A percentile compares a stretch with the other conserved stretches of the same genome.
Evolutionary conservation across 768 basidiomycete species (phyloP).

Genomic region (Boletellus emodensis): DNA sequence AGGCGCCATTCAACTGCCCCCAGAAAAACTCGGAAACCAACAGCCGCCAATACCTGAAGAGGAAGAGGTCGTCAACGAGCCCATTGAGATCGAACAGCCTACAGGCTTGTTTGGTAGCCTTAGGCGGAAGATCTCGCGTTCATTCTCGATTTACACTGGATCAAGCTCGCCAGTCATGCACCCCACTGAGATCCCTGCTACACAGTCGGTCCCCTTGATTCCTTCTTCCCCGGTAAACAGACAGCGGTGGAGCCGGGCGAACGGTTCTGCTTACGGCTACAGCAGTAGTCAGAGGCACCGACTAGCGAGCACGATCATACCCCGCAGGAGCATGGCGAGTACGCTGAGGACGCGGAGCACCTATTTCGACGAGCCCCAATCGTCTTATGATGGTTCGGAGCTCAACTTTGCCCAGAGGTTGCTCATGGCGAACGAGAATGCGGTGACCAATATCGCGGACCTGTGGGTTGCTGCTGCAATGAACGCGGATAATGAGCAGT

Average conservation of each 20-base stretch:
- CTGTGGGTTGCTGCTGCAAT: conserved; percentile 97
- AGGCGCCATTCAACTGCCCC: conserved; percentile 76
- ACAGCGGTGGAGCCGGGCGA: conserved; percentile 50
- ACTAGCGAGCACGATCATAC: conserved; percentile 45
- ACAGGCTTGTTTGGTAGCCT: conserved; percentile 38
- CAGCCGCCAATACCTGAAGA: conserved; percentile 66
- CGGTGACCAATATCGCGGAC: conserved; percentile 92
- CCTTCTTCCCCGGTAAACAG: conserved; percentile 40
- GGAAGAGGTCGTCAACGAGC: conserved; percentile 46
- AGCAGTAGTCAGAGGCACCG: conserved; percentile 50
- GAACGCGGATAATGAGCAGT: conserved; percentile 87
- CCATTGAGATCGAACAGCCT: conserved; percentile 39
- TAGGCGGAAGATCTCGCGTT: conserved; percentile 48
- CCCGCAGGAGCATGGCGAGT: conserved; percentile 52
- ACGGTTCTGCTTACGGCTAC: conserved; percentile 83
- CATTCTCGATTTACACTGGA: conserved; percentile 58
- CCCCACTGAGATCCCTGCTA: conserved; percentile 28
- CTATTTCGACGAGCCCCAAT: conserved; percentile 38
- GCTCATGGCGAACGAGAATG: conserved; percentile 90
- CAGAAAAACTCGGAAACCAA: conserved; percentile 58
- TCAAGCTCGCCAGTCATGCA: conserved; percentile 45
- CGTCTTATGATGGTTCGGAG: conserved; percentile 44
- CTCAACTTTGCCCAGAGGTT: conserved; percentile 86
- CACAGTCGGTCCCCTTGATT: conserved; percentile 45
- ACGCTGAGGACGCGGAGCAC: conserved; percentile 51